phyloP scores from a whole-genome alignment of 306 rosid species.

The Sesbania bispinosa region DNA sequence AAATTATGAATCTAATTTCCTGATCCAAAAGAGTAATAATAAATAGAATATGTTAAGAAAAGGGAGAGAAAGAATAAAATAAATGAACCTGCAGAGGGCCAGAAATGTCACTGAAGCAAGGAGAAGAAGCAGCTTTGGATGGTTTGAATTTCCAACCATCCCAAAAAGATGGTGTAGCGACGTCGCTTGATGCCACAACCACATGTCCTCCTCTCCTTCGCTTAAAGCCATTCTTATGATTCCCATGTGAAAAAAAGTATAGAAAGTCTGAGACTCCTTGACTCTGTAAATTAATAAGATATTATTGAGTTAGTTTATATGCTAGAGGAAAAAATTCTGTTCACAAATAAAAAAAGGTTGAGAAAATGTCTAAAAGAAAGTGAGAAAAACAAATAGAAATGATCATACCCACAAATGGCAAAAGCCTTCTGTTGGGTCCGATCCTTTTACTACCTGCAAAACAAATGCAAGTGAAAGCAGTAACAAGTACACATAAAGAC shows the following conservation, averaged over 20 bases:
- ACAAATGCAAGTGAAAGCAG: not conserved
- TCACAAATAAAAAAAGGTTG: not conserved
- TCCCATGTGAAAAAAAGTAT: not conserved
- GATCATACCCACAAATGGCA: constrained; percentile 37
- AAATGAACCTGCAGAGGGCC: constrained; percentile 97
- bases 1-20: not conserved
- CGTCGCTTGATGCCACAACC: constrained; percentile 52
- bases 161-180: constrained; percentile 53
- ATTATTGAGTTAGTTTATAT: not conserved
- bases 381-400: not conserved
- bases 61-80: too few relatives aligned
- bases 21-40: not conserved
- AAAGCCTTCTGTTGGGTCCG: constrained; percentile 37
- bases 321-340: too few relatives aligned
- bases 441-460: constrained; percentile 39
- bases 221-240: too few relatives aligned
- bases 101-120: constrained; percentile 78
- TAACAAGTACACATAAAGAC: not conserved
- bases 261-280: not conserved
- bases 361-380: not conserved
- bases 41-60: too few relatives aligned
- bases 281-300: not conserved
- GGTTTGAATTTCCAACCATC: constrained; percentile 81
- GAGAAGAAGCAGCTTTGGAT: constrained; percentile 48
- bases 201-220: constrained; percentile 24